Percentiles rank a stretch among this genome's conserved stretches.
phyloP scores from a whole-genome alignment of 2,329 filamentous ascomycete genomes.

The Coniella vitis region DNA sequence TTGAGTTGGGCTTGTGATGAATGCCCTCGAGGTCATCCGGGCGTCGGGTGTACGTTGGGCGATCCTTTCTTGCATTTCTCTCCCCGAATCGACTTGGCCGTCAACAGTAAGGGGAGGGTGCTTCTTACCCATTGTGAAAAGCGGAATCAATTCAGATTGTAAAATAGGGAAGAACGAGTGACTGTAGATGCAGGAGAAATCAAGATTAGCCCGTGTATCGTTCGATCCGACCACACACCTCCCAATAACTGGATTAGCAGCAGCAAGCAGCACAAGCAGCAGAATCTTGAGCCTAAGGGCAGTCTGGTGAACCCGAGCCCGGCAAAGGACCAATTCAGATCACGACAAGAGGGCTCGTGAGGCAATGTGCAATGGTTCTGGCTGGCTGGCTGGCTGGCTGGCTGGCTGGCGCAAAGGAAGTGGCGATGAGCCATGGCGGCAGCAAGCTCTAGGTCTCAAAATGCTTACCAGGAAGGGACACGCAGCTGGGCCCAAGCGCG shows the following conservation, averaged over 20 bases:
- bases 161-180: slow-evolving; percentile 16
- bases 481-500: slow-evolving; percentile 14
- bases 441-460: not conserved
- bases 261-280: not conserved
- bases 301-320: not conserved
- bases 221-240: too few relatives aligned
- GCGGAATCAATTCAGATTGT: slow-evolving; percentile 9
- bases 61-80: slow-evolving; percentile 12
- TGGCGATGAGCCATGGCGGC: not conserved
- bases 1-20: not conserved
- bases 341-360: not conserved
- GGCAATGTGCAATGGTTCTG: too few relatives aligned
- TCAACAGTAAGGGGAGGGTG: not conserved
- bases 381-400: too few relatives aligned
- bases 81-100: not conserved
- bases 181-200: slow-evolving; percentile 5
- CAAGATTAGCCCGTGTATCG: not conserved
- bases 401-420: not conserved
- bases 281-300: too few relatives aligned
- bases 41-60: not conserved
- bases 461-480: slow-evolving; percentile 17
- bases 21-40: not conserved
- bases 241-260: too few relatives aligned
- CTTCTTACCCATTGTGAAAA: slow-evolving; percentile 17
- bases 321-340: too few relatives aligned